These are phyloP conservation scores for Paraphoma chrysanthemicola DNA, from an alignment of 2,329 filamentous ascomycete species.

Conservation along the genomic window DNA sequence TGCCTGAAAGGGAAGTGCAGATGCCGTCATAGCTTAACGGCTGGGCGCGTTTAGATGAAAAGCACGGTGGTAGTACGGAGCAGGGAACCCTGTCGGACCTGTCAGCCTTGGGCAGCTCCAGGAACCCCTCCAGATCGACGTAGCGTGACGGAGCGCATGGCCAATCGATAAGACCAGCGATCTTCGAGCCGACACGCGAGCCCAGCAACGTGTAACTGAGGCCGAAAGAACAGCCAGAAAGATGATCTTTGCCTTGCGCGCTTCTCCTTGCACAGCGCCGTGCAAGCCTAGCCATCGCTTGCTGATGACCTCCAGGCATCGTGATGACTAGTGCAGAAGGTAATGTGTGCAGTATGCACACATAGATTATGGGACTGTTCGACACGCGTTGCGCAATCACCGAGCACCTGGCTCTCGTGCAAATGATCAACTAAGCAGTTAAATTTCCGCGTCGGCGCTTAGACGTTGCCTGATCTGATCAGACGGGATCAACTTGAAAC, in stretches of 20 bases:
- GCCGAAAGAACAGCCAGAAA: slow-evolving; percentile 16
- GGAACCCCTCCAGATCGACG: slow-evolving; percentile 43
- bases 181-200: slow-evolving; percentile 31
- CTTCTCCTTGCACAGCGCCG: slow-evolving; percentile 21
- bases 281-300: slow-evolving; percentile 4
- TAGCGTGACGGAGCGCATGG: slow-evolving; percentile 40
- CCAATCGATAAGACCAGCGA: slow-evolving; percentile 48
- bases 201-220: slow-evolving; percentile 29
- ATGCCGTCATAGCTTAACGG: slow-evolving; percentile 36
- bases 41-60: slow-evolving; percentile 21
- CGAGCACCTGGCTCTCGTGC: slow-evolving; percentile 45
- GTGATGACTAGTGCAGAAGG: slow-evolving; percentile 15
- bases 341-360: slow-evolving; percentile 15
- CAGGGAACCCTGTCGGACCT: slow-evolving; percentile 40
- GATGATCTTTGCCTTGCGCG: slow-evolving; percentile 26
- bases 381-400: slow-evolving; percentile 48
- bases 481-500: slow-evolving; percentile 44
- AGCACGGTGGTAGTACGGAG: slow-evolving; percentile 35
- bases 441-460: slow-evolving; percentile 44
- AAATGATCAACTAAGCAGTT: slow-evolving; percentile 41
- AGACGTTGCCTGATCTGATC: slow-evolving; percentile 37
- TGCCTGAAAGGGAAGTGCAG: slow-evolving; percentile 38
- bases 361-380: slow-evolving; percentile 29
- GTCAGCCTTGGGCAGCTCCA: slow-evolving; percentile 37
- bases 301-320: not conserved